A percentile compares a stretch with the other conserved stretches of the same genome.
These are phyloP conservation scores for Aplosporella prunicola DNA, from an alignment of 2,329 filamentous ascomycete species.

Conservation along the genomic window DNA sequence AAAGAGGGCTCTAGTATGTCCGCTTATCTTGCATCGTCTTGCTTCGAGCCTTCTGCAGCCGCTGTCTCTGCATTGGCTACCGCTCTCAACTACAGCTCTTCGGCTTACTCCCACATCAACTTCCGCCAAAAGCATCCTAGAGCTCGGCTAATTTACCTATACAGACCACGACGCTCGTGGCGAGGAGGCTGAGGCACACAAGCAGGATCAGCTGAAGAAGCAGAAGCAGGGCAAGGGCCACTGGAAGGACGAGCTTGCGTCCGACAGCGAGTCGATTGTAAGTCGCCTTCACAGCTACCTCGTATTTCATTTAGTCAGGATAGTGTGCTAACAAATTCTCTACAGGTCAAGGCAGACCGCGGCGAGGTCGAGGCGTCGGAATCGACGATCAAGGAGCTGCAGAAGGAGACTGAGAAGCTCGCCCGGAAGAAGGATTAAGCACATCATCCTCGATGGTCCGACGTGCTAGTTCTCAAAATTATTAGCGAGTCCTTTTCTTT, in stretches of 20 bases:
- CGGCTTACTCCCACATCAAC: too few species aligned
- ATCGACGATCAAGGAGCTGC: conserved; percentile 35
- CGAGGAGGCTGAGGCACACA: conserved; percentile 33
- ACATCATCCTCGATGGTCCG: too few species aligned
- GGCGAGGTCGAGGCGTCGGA: conserved; percentile 34
- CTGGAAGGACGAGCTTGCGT: conserved; percentile 36
- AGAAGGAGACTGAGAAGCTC: conserved; percentile 34
- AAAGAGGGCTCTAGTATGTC: too few species aligned
- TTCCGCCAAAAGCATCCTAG: too few species aligned
- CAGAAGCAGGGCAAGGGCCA: conserved; percentile 33
- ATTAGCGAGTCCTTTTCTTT: too few species aligned
- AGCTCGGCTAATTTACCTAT: too few species aligned
- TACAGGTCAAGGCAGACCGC: conserved; percentile 33
- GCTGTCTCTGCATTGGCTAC: too few species aligned
- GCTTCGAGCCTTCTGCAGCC: too few species aligned
- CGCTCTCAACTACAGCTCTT: too few species aligned
- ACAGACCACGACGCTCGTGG: conserved; percentile 27
- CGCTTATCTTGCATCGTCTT: too few species aligned
- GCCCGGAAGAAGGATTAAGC: conserved; percentile 23
- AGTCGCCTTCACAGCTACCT: too few species aligned
- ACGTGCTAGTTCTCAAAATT: too few species aligned
- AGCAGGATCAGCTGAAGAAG: conserved; percentile 36
- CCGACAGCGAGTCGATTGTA: conserved; percentile 24
- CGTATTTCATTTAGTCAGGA: background rate
- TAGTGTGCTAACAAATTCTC: conserved; percentile 4